phyloP scores from a whole-genome alignment of 371 early-diverging fungal genomes.

The Coemansia sp. region DNA sequence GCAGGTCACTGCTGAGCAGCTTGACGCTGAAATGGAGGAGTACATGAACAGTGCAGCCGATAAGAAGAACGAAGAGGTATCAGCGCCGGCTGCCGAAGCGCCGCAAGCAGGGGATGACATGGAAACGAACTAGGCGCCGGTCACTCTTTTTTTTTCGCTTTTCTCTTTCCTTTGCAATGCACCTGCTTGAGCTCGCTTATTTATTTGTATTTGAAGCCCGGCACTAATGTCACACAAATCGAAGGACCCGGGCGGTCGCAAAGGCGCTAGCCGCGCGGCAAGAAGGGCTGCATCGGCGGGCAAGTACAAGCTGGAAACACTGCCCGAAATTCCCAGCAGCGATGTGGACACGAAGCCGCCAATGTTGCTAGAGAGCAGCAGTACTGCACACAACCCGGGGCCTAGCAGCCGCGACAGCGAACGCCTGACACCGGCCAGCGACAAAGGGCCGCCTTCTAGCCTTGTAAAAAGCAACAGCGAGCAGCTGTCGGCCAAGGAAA shows the following conservation, averaged over 20 bases:
- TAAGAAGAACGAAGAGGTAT: background rate
- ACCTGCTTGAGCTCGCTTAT: too few relatives aligned
- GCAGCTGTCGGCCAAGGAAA: slow-evolving; percentile 1
- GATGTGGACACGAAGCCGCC: background rate
- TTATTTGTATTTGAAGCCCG: background rate
- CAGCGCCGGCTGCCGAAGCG: background rate
- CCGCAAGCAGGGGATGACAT: background rate
- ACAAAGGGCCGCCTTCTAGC: background rate
- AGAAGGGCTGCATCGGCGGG: slow-evolving; percentile 1
- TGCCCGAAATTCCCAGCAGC: slow-evolving; percentile 32
- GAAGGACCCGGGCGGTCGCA: slow-evolving; percentile 7
- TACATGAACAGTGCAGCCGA: slow-evolving; percentile 29
- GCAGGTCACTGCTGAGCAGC: slow-evolving; percentile 28
- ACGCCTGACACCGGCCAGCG: background rate
- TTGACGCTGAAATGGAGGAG: slow-evolving; percentile 45
- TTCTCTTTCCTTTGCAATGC: too few relatives aligned
- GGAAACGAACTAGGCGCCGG: background rate
- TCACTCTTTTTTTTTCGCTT: too few relatives aligned
- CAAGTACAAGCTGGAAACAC: slow-evolving; percentile 26
- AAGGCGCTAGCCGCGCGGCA: background rate
- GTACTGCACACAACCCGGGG: background rate
- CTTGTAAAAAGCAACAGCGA: slow-evolving; percentile 1
- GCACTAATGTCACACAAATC: slow-evolving; percentile 13
- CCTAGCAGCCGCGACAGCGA: background rate
- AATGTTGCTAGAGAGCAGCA: background rate